Percentiles rank a stretch among this genome's conserved stretches.
These are phyloP conservation scores for Aspergillus kassunensis DNA, from an alignment of 495 filamentous ascomycete species.

Conservation along the genomic window DNA sequence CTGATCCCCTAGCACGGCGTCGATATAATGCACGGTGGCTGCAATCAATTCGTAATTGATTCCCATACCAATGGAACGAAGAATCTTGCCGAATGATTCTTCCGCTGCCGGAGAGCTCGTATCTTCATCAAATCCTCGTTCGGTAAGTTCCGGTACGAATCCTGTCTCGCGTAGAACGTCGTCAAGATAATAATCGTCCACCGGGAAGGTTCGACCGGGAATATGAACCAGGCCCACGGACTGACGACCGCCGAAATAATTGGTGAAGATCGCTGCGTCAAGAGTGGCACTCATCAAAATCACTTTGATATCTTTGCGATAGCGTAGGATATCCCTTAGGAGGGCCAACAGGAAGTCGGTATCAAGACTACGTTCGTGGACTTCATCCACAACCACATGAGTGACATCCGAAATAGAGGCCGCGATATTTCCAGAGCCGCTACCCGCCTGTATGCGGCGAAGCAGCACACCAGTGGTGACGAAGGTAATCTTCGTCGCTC, in stretches of 20 bases:
- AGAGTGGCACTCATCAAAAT: slow-evolving; percentile 98
- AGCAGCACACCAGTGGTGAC: slow-evolving; percentile 97
- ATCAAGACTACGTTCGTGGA: slow-evolving; percentile 92
- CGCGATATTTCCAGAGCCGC: slow-evolving; percentile 72
- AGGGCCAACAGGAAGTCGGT: slow-evolving; percentile 92
- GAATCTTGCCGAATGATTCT: slow-evolving; percentile 56
- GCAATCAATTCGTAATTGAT: slow-evolving; percentile 93
- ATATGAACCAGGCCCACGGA: slow-evolving; percentile 79
- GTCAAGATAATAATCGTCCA: slow-evolving; percentile 86
- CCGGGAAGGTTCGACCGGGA: slow-evolving; percentile 82
- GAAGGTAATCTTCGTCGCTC: slow-evolving; percentile 84
- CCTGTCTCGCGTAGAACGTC: slow-evolving; percentile 78
- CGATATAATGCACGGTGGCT: slow-evolving; percentile 72
- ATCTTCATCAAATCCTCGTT: slow-evolving; percentile 33
- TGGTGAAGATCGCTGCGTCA: slow-evolving; percentile 79
- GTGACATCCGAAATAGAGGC: slow-evolving; percentile 82
- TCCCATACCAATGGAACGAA: slow-evolving; percentile 72
- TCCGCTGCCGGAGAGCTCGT: slow-evolving; percentile 32
- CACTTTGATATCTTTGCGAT: slow-evolving; percentile 79
- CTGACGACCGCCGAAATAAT: slow-evolving; percentile 70
- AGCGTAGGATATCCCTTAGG: slow-evolving; percentile 74
- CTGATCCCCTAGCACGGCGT: slow-evolving; percentile 62
- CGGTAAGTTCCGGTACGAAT: slow-evolving; percentile 51
- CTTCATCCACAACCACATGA: slow-evolving; percentile 94
- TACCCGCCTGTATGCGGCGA: slow-evolving; percentile 80